Percentiles rank a stretch among this genome's conserved stretches.
These are phyloP conservation scores for Inga leiocalycina DNA, from an alignment of 306 rosid genomes.

Conservation along the genomic window DNA sequence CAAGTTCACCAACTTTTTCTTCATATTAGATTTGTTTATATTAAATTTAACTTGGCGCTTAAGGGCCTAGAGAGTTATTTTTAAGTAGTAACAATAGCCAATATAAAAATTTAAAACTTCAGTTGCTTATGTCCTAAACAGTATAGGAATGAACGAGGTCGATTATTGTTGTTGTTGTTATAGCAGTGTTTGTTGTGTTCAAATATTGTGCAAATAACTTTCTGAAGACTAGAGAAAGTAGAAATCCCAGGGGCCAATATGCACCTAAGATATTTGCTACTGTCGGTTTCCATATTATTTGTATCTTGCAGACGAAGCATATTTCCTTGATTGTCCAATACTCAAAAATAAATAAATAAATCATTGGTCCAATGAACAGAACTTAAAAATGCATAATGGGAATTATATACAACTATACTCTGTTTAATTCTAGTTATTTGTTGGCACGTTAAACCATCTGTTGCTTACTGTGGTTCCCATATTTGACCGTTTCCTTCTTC, in stretches of 20 bases:
- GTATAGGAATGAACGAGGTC: neutral
- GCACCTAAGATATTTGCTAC: neutral
- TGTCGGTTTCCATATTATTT: neutral
- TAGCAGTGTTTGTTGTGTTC: neutral
- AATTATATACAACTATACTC: slow-evolving; percentile 1
- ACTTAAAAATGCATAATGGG: neutral
- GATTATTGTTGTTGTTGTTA: neutral
- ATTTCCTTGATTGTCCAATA: neutral
- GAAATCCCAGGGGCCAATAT: neutral
- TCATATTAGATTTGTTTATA: neutral
- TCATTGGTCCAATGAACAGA: neutral
- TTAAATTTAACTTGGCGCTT: neutral
- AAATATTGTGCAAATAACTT: neutral
- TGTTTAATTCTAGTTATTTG: neutral
- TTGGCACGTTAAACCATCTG: neutral
- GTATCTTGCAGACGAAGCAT: neutral
- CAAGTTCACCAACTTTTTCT: slow-evolving; percentile 3
- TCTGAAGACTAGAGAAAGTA: neutral
- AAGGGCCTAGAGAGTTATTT: neutral
- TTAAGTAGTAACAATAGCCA: neutral
- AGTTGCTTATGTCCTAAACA: neutral
- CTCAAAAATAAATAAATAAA: neutral
- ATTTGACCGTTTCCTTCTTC: slow-evolving; percentile 25
- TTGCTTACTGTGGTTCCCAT: neutral
- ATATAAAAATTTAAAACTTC: neutral